These are phyloP conservation scores for Kalmusia sp. DNA, from an alignment of 2,329 filamentous ascomycete species.

Conservation along the genomic window DNA sequence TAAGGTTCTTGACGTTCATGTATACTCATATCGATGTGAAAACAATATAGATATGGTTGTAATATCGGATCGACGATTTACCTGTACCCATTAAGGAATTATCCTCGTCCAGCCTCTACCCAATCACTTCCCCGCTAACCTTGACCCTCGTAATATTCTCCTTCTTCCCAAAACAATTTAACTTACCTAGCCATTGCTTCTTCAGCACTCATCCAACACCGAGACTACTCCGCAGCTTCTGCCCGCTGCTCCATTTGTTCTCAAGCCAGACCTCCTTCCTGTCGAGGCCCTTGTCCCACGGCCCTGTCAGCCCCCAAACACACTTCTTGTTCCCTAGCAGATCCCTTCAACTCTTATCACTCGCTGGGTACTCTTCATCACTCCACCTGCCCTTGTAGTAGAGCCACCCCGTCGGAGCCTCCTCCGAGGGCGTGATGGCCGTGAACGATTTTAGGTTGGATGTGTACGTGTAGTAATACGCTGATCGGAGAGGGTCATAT, in stretches of 20 bases:
- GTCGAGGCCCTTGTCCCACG: conserved; percentile 44
- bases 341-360: conserved; percentile 51
- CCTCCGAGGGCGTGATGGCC: conserved; percentile 22
- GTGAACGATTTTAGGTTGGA: conserved; percentile 24
- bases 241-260: conserved; percentile 18
- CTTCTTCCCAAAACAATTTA: conserved; percentile 12
- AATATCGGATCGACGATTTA: too few relatives aligned
- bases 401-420: conserved; percentile 59
- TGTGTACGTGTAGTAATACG: conserved; percentile 64
- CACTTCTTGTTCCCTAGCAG: conserved; percentile 54
- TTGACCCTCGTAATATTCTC: conserved; percentile 10
- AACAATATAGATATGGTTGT: too few relatives aligned
- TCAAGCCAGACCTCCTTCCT: conserved; percentile 26
- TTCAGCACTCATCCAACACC: conserved; percentile 3
- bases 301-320: conserved; percentile 64
- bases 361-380: conserved; percentile 60
- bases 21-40: too few relatives aligned
- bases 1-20: too few relatives aligned
- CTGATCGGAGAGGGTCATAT: conserved; percentile 64
- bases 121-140: conserved; percentile 16
- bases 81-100: too few relatives aligned
- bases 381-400: conserved; percentile 66
- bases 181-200: conserved; percentile 10
- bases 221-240: conserved; percentile 16
- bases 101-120: too few relatives aligned